Base-by-base conservation (phyloP, 1,284 basidiomycete genomes). In the Jaminaea rosea region DNA sequence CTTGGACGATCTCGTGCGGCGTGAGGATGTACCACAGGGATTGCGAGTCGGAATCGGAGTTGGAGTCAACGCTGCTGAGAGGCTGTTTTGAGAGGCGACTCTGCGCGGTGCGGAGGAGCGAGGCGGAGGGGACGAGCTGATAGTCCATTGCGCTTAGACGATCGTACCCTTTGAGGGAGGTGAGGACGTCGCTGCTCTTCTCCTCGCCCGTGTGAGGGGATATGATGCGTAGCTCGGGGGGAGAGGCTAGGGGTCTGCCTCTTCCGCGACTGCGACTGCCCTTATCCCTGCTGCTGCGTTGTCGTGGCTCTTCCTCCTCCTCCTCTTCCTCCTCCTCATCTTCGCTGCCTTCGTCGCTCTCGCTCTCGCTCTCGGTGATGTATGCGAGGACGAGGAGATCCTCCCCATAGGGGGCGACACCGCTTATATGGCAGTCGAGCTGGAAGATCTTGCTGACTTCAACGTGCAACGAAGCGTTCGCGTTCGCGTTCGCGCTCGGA, bases 111-210 rank as follows among this genome's bases (percentile, higher is more conserved):
- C 19, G 24, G 9, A 31, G 46, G 11, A 65, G 57, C 55, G 52
- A 70, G 56, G 59, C 55, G 0, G 65, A 59, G 0, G 62, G 62
- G 1, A 80, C 81, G 15, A 96, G 78, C 15, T 82, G 76, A 69
- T 97, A 97, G 75, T 98, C 93, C 67, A 92, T 92, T 75, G 92
- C 97, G 15, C 85, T 84, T 80, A 87, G 94, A 13, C 82, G 78
- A 67, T 88, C 84, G 72, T 81, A 96, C 56, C 84, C 83, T 11
- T 82, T 77, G 32, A 99, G 80, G 44, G 81, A 82, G n/a, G n/a
- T n/a, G 44, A 98, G 80, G 1, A 86, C 87, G 71, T 98, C 93
- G 0, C 84, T 82, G 1, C 87, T 83, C 9, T 90, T 79, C 74
- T 97, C 92, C 68, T 98, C 90, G 1, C 93, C 93, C 0, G 80